Base-by-base conservation (phyloP, 169 alveolate species). In the Plasmodium gallinaceum region DNA sequence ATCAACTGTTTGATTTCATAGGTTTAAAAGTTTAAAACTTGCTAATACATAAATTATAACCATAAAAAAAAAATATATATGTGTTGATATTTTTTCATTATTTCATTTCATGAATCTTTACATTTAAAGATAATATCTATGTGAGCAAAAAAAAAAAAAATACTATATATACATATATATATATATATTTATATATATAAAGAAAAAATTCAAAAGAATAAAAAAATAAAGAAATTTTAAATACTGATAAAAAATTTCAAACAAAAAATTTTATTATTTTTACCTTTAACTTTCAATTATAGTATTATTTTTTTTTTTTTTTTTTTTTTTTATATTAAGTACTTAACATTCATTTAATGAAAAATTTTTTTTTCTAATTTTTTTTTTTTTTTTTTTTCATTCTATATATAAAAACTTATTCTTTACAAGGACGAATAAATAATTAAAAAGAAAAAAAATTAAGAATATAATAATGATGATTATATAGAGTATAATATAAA, bases 371-470 rank as follows among this genome's bases (percentile, higher is more conserved):
- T 74, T 74, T 74, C 72, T 74, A 57, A 24, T 32, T 74, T 74
- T 74, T 74, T 74, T 74, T 39, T 71, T 72, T 71, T 73, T 74
- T 45, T 73, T 57, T 48, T 32, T 22, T 22, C 60, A 48, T 18
- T 37, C 71, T 46, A 74, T 58, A 58, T 74, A 58, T 24, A 74
- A 54, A 26, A 74, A 74, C 6, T 74, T 57, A 46, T 57, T 48
- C 88, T 57, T 57, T 48, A 74, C 88, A 26, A 74, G 88, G 71
- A 74, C 62, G 88, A 74, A 57, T 57, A 74, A 74, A 74, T 74
- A 74, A 74, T 74, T 74, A 74, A 74, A 74, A 58, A 61, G 66
- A 48, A 60, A 22, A 64, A 62, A 76, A 51, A 24, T 32, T 32
- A 32, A 32, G 39, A 32, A 32, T 2, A 32, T 32, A 32, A 32